phyloP scores from a whole-genome alignment of 2,329 filamentous ascomycete genomes.

The Elsinoe necatrix region DNA sequence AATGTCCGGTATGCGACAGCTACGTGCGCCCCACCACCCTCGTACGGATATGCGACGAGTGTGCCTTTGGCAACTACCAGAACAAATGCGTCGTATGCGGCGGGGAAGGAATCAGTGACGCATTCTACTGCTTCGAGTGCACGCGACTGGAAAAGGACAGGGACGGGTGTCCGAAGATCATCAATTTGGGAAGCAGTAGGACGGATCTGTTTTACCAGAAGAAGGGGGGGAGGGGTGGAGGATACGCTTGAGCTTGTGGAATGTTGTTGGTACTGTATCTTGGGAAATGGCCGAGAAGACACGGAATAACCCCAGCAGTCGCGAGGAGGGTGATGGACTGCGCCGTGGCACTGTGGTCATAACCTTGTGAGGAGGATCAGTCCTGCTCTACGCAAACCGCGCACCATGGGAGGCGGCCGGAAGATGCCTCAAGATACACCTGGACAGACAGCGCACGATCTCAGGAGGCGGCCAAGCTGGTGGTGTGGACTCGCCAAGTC shows the following conservation, averaged over 20 bases:
- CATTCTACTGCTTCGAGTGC: constrained; percentile 99
- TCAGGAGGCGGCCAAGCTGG: too few species aligned
- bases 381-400: too few species aligned
- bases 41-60: constrained; percentile 98
- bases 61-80: constrained; percentile 98
- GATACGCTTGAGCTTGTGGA: not conserved
- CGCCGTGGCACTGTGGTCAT: too few species aligned
- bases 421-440: too few species aligned
- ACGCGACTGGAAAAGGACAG: constrained; percentile 93
- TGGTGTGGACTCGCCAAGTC: too few species aligned
- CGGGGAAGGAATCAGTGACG: constrained; percentile 94
- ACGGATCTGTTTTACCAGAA: constrained; percentile 82
- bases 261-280: not conserved
- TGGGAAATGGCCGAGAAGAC: too few species aligned
- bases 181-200: constrained; percentile 89
- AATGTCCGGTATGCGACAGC: constrained; percentile 97
- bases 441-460: too few species aligned
- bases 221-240: constrained; percentile 37
- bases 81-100: constrained; percentile 99
- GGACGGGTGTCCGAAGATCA: constrained; percentile 98
- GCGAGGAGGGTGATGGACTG: too few species aligned
- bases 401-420: too few species aligned
- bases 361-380: too few species aligned
- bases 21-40: constrained; percentile 97
- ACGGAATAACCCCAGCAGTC: too few species aligned